A percentile compares a stretch with the other conserved stretches of the same genome.
Conservation (phyloP, 192 early-diverging fungal genomes). For the Phlyctochytrium bullatum region DNA sequence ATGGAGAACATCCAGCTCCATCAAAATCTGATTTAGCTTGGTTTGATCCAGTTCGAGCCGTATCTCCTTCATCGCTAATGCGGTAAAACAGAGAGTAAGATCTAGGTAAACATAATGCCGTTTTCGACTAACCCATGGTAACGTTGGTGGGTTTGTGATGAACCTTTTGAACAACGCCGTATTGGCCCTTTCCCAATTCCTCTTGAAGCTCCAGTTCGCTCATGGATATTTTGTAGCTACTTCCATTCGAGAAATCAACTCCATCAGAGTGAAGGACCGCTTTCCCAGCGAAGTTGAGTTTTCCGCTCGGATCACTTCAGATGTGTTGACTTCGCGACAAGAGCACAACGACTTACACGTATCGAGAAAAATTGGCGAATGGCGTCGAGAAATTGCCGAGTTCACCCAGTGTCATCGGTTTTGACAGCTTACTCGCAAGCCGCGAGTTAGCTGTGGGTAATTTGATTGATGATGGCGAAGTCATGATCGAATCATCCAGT, state of each 20-base stretch:
- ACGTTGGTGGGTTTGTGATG: slow-evolving; percentile 83
- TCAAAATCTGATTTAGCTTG: slow-evolving; percentile 89
- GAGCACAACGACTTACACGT: slow-evolving; percentile 50
- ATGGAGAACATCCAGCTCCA: slow-evolving; percentile 94
- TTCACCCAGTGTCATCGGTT: slow-evolving; percentile 26
- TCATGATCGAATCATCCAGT: not conserved
- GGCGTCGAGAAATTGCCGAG: slow-evolving; percentile 39
- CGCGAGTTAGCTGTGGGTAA: not conserved
- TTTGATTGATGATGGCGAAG: not conserved
- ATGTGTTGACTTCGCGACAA: not conserved
- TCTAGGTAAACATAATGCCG: not conserved
- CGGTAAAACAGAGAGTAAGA: not conserved
- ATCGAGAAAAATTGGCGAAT: slow-evolving; percentile 67
- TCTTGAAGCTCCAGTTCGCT: slow-evolving; percentile 71
- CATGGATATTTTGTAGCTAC: slow-evolving; percentile 86
- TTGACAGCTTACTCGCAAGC: slow-evolving; percentile 14
- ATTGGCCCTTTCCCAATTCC: slow-evolving; percentile 87
- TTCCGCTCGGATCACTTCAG: slow-evolving; percentile 73
- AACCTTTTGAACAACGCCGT: slow-evolving; percentile 89
- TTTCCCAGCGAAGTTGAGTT: slow-evolving; percentile 89
- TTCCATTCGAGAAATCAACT: slow-evolving; percentile 88
- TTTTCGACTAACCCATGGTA: slow-evolving; percentile 71
- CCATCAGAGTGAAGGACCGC: slow-evolving; percentile 86
- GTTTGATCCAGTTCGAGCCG: slow-evolving; percentile 86
- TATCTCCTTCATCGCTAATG: slow-evolving; percentile 74